phyloP scores from a whole-genome alignment of 768 basidiomycete genomes.

The Trametes villosa region DNA sequence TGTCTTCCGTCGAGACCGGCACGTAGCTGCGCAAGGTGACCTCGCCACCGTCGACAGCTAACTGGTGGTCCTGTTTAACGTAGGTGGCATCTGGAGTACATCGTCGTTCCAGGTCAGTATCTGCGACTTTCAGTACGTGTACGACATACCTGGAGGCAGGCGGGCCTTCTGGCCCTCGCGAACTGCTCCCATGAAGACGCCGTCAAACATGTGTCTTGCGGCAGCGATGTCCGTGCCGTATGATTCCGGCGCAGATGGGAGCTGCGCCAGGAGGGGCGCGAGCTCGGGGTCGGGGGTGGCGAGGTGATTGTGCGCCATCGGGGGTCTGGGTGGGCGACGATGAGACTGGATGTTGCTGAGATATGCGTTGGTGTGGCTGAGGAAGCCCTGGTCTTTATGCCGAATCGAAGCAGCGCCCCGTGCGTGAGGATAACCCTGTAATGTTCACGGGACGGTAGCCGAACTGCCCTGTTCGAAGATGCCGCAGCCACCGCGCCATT shows the following conservation, averaged over 20 bases:
- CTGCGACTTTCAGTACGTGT: not conserved
- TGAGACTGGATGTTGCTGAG: not conserved
- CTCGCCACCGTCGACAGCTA: slow-evolving; percentile 2
- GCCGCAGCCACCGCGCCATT: no score
- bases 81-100: not conserved
- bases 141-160: not conserved
- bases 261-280: not conserved
- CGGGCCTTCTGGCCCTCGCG: not conserved
- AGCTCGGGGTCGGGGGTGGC: slow-evolving; percentile 3
- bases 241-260: not conserved
- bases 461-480: no score
- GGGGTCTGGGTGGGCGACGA: not conserved
- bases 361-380: not conserved
- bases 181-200: not conserved
- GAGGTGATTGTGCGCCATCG: not conserved
- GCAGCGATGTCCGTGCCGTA: not conserved
- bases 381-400: no score
- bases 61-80: not conserved
- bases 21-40: not conserved
- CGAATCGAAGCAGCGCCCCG: no score
- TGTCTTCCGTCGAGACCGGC: not conserved
- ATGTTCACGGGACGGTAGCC: no score
- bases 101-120: no score
- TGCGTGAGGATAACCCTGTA: no score
- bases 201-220: not conserved